Percentiles rank a stretch among this genome's conserved stretches.
Evolutionary conservation across 1,284 basidiomycete species (phyloP).

Genomic region (Trametes polyzona): DNA sequence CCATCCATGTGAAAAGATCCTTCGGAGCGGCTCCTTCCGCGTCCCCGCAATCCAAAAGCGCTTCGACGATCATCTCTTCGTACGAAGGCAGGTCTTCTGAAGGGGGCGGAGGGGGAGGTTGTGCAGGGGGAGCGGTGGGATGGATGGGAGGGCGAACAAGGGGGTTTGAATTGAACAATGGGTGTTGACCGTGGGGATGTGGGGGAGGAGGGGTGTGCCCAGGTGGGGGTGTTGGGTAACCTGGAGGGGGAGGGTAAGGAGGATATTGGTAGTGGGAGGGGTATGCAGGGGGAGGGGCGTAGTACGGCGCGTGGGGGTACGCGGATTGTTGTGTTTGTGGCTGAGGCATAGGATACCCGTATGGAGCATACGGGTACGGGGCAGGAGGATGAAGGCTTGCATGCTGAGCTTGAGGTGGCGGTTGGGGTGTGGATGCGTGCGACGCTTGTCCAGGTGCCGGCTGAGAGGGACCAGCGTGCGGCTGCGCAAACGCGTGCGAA

Average conservation of each 20-base stretch:
- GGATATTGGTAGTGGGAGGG: constrained; percentile 32
- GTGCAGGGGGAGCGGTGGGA: constrained; percentile 31
- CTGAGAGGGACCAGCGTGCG: constrained; percentile 28
- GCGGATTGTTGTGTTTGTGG: constrained; percentile 45
- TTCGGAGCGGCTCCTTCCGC: constrained; percentile 79
- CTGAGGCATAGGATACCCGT: constrained; percentile 34
- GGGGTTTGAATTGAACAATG: constrained; percentile 18
- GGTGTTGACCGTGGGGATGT: constrained; percentile 9
- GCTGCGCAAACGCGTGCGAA: constrained; percentile 20
- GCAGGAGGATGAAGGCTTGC: constrained; percentile 18
- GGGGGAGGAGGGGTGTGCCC: constrained; percentile 16
- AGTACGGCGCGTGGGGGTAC: constrained; percentile 68
- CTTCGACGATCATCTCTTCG: constrained; percentile 86
- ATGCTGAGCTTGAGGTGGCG: constrained; percentile 16
- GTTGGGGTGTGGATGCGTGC: constrained; percentile 15
- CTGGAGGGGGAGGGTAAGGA: constrained; percentile 48
- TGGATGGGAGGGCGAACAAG: constrained; percentile 23
- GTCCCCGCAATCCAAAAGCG: constrained; percentile 63
- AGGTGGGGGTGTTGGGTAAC: constrained; percentile 31
- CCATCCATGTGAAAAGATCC: constrained; percentile 80
- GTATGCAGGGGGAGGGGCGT: constrained; percentile 33
- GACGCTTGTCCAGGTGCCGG: constrained; percentile 25
- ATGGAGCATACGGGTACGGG: constrained; percentile 25
- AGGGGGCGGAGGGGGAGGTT: constrained; percentile 33
- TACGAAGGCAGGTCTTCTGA: constrained; percentile 78